These are phyloP conservation scores for Myriosclerotinia scirpicola DNA, from an alignment of 2,329 filamentous ascomycete genomes.

Conservation along the genomic window DNA sequence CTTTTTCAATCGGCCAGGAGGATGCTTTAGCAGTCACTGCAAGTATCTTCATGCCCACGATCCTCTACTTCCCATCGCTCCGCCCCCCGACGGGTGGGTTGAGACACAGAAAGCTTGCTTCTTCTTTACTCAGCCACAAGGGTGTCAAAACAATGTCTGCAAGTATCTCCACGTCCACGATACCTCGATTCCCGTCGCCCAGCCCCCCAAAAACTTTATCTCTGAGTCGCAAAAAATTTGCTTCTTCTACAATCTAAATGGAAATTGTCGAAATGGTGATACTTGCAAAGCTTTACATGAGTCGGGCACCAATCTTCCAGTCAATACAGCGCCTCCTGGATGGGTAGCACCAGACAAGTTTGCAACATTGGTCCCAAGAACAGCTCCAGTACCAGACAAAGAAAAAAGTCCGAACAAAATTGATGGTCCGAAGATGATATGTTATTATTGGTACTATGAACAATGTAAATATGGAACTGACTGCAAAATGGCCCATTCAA, in stretches of 20 bases:
- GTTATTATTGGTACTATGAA: constrained; percentile 15
- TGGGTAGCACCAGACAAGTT: neutral
- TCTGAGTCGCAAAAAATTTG: constrained; percentile 20
- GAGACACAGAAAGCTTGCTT: neutral
- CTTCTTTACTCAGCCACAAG: neutral
- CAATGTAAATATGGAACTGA: constrained; percentile 22
- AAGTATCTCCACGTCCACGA: neutral
- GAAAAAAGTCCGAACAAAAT: too few relatives aligned
- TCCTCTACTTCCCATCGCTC: neutral
- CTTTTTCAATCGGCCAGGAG: neutral
- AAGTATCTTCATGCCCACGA: constrained; percentile 6
- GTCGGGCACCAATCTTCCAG: neutral
- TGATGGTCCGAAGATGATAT: neutral
- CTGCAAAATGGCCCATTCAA: constrained; percentile 11
- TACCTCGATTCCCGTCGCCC: neutral
- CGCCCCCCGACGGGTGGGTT: neutral
- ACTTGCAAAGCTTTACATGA: constrained; percentile 13
- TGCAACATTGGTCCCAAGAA: neutral
- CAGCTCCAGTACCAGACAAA: neutral
- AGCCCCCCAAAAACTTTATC: neutral
- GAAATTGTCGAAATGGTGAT: constrained; percentile 5
- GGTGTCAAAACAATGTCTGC: neutral
- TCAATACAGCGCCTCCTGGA: constrained; percentile 1
- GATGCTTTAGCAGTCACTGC: neutral
- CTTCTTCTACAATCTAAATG: constrained; percentile 25